Conservation (phyloP, 352 stramenopile species). For the Pythium volutum region DNA sequence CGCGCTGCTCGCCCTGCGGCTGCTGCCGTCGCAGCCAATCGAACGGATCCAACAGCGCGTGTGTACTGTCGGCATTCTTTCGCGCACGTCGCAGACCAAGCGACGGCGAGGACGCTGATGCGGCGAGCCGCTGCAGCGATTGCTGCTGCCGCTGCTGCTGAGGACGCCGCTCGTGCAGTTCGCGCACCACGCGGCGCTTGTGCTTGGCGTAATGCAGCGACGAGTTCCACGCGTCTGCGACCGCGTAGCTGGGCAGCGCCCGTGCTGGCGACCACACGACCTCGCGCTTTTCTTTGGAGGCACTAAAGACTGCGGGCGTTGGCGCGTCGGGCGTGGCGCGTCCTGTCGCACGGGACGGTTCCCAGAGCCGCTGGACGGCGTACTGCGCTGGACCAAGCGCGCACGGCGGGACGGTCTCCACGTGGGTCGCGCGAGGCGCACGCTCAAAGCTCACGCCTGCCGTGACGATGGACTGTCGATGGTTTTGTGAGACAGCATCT, state of each 20-base stretch:
- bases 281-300: slow-evolving; percentile 35
- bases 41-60: slow-evolving; percentile 39
- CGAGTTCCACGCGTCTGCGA: slow-evolving; percentile 49
- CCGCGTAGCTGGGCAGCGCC: slow-evolving; percentile 31
- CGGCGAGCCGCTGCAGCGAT: slow-evolving; percentile 3
- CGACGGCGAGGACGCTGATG: slow-evolving; percentile 18
- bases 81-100: slow-evolving; percentile 6
- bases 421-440: slow-evolving; percentile 11
- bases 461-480: neutral
- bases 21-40: slow-evolving; percentile 49
- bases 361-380: slow-evolving; percentile 48
- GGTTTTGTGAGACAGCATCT: neutral
- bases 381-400: slow-evolving; percentile 33
- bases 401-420: neutral
- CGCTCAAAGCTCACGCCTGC: slow-evolving; percentile 11
- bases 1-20: slow-evolving; percentile 50
- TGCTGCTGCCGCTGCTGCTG: slow-evolving; percentile 1
- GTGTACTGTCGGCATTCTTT: neutral
- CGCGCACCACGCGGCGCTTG: slow-evolving; percentile 37
- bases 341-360: slow-evolving; percentile 19
- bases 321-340: slow-evolving; percentile 22
- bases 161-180: neutral
- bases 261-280: slow-evolving; percentile 49
- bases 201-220: slow-evolving; percentile 57
- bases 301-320: slow-evolving; percentile 42